These are phyloP conservation scores for Carex kokanica DNA, from an alignment of 176 grass and related monocot species.

Conservation along the genomic window DNA sequence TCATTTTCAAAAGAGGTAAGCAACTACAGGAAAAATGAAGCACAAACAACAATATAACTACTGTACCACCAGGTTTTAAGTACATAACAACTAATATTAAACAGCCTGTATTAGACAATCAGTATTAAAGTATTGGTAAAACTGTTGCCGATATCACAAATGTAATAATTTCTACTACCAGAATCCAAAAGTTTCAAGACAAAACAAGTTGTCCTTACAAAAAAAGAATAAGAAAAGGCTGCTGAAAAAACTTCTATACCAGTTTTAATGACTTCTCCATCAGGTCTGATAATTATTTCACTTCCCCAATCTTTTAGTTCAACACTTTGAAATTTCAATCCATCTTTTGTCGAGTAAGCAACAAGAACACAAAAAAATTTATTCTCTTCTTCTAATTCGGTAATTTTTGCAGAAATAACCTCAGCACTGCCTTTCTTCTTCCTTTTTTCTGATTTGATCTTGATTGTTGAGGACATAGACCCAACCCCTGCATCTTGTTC, in stretches of 20 bases:
- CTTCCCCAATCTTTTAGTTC: slow-evolving; percentile 37
- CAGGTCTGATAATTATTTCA: slow-evolving; percentile 5
- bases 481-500: slow-evolving; percentile 28
- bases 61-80: not conserved
- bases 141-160: not conserved
- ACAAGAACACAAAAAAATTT: slow-evolving; percentile 33
- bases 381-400: slow-evolving; percentile 33
- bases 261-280: not conserved
- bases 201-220: not conserved
- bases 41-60: not conserved
- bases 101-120: not conserved
- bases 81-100: not conserved
- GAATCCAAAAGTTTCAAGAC: not conserved
- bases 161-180: not conserved
- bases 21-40: not conserved
- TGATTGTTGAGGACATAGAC: slow-evolving; percentile 28
- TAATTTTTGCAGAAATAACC: slow-evolving; percentile 45
- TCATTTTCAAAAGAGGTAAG: not conserved
- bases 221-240: not conserved
- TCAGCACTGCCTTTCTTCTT: slow-evolving; percentile 27
- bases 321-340: slow-evolving; percentile 41
- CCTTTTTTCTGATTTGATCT: slow-evolving; percentile 28
- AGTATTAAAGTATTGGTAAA: not conserved
- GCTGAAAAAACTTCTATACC: not conserved
- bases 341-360: slow-evolving; percentile 28